Conservation (phyloP, 768 basidiomycete species). For the Russula griseocarnosa region DNA sequence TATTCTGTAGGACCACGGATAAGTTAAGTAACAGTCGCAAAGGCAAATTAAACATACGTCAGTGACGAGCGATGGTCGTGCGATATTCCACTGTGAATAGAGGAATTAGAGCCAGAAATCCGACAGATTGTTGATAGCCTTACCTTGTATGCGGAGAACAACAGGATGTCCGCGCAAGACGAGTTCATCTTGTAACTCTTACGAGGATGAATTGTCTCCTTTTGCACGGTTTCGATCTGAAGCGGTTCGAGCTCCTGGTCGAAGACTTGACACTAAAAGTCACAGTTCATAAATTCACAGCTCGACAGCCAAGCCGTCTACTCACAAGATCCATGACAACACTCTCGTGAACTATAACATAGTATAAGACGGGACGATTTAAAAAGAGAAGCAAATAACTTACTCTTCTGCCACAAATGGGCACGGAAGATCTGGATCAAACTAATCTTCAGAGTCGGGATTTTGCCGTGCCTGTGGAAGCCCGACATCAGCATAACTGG, state of each 20-base stretch:
- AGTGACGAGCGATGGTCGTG: slow-evolving; percentile 90
- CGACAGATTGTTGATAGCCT: slow-evolving; percentile 10
- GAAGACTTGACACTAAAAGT: slow-evolving; percentile 84
- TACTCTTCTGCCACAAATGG: slow-evolving; percentile 99
- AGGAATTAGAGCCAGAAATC: slow-evolving; percentile 6
- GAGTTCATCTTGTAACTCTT: slow-evolving; percentile 99
- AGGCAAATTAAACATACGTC: slow-evolving; percentile 54
- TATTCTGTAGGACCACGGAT: slow-evolving; percentile 49
- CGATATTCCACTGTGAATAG: slow-evolving; percentile 82
- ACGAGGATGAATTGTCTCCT: slow-evolving; percentile 98
- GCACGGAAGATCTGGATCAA: slow-evolving; percentile 99
- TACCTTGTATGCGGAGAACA: slow-evolving; percentile 92
- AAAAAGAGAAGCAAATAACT: slow-evolving; percentile 31
- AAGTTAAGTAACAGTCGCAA: slow-evolving; percentile 7
- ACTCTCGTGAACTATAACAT: slow-evolving; percentile 69
- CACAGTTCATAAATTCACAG: not conserved
- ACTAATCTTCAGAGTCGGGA: slow-evolving; percentile 96
- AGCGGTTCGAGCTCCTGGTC: slow-evolving; percentile 98
- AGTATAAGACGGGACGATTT: slow-evolving; percentile 17
- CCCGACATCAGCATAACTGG: slow-evolving; percentile 11
- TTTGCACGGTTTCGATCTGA: slow-evolving; percentile 98
- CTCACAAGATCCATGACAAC: slow-evolving; percentile 86
- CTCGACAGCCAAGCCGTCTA: not conserved
- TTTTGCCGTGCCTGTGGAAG: slow-evolving; percentile 83
- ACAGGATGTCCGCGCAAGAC: slow-evolving; percentile 95